These are phyloP conservation scores for Solanum boliviense DNA, from an alignment of 257 asterid genomes.

Conservation along the genomic window DNA sequence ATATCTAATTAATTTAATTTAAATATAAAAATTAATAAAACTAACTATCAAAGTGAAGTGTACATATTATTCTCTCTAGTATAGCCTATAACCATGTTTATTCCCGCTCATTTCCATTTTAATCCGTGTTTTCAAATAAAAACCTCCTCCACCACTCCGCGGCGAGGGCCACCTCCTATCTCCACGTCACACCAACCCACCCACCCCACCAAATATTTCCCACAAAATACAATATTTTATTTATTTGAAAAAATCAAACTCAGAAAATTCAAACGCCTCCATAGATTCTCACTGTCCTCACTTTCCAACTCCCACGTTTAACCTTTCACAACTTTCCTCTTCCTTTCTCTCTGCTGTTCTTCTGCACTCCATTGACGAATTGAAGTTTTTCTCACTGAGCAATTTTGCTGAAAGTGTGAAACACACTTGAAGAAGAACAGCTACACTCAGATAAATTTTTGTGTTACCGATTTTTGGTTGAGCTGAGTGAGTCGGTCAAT, in stretches of 20 bases:
- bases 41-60: not conserved
- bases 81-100: not conserved
- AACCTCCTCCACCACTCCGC: not conserved
- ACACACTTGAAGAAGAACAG: not conserved
- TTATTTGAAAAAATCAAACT: not conserved
- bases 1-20: not conserved
- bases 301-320: not conserved
- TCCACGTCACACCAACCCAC: not conserved
- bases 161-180: not conserved
- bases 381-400: not conserved
- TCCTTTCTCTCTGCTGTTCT: not conserved
- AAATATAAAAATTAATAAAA: not conserved
- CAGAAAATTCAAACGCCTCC: constrained; percentile 6
- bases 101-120: not conserved
- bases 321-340: not conserved
- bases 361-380: not conserved
- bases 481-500: constrained; percentile 19
- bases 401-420: not conserved
- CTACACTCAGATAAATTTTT: not conserved
- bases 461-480: not conserved
- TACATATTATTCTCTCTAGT: not conserved
- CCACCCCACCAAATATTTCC: not conserved
- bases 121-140: not conserved
- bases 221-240: not conserved
- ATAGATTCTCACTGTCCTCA: not conserved